phyloP scores from a whole-genome alignment of 2,329 filamentous ascomycete genomes.

The Clonostachys byssicola region DNA sequence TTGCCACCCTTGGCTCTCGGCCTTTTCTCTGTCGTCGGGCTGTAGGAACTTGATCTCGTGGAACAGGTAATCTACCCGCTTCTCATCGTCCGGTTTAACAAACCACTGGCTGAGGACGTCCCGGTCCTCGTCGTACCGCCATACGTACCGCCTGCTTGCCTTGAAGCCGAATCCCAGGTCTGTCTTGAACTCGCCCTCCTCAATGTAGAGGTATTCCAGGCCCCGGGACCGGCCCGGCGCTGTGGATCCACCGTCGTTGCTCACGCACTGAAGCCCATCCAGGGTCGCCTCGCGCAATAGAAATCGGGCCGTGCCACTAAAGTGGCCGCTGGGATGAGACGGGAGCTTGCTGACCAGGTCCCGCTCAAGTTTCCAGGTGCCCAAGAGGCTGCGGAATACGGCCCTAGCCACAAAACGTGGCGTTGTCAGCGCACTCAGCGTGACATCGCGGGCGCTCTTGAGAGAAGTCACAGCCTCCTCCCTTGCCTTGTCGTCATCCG shows the following conservation, averaged over 20 bases:
- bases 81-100: constrained; percentile 56
- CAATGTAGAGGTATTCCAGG: constrained; percentile 64
- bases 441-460: constrained; percentile 36
- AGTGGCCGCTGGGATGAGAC: constrained; percentile 59
- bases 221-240: constrained; percentile 23
- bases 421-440: constrained; percentile 32
- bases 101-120: constrained; percentile 73
- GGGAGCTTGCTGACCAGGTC: constrained; percentile 48
- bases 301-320: constrained; percentile 62
- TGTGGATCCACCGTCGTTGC: constrained; percentile 3
- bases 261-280: constrained; percentile 37
- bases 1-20: constrained; percentile 44
- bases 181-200: constrained; percentile 61
- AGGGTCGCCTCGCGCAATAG: constrained; percentile 55
- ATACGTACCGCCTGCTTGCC: constrained; percentile 65
- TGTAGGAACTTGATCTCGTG: constrained; percentile 63
- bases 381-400: constrained; percentile 67
- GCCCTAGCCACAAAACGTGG: constrained; percentile 57
- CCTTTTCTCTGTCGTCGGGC: constrained; percentile 12
- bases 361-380: constrained; percentile 62
- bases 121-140: constrained; percentile 58
- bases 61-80: constrained; percentile 68
- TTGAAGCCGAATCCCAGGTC: constrained; percentile 51
- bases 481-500: constrained; percentile 26
- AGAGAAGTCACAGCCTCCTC: constrained; percentile 36